phyloP scores from a whole-genome alignment of 2,329 filamentous ascomycete genomes.

The Sporothrix protearum region DNA sequence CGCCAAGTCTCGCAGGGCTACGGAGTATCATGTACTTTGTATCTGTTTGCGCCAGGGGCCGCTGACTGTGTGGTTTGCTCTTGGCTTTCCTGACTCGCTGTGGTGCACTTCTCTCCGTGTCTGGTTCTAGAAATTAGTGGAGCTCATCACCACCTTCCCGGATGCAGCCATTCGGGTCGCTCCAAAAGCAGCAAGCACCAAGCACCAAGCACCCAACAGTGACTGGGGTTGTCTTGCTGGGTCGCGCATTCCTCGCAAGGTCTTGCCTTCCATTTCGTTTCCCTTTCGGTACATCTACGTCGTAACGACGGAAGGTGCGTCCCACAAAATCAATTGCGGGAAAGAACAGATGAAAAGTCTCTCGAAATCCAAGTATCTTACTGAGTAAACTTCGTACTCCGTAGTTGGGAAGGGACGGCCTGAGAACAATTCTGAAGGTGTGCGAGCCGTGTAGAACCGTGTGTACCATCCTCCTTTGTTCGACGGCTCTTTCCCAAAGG shows the following conservation, averaged over 20 bases:
- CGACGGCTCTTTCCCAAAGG: slow-evolving; percentile 4
- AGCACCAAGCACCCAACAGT: too few relatives aligned
- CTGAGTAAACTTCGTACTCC: too few relatives aligned
- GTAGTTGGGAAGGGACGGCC: not conserved
- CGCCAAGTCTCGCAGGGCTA: not conserved
- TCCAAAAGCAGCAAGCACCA: too few relatives aligned
- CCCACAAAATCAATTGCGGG: not conserved
- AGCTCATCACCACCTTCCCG: not conserved
- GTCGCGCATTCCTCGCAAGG: not conserved
- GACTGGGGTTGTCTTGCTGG: not conserved
- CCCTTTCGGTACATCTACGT: slow-evolving; percentile 18
- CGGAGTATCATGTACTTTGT: too few relatives aligned
- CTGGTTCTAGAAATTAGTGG: not conserved
- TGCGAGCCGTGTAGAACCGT: too few relatives aligned
- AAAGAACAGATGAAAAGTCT: not conserved
- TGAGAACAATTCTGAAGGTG: not conserved
- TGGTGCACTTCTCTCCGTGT: not conserved
- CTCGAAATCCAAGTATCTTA: not conserved
- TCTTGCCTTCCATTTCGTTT: slow-evolving; percentile 17
- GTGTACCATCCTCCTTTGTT: not conserved
- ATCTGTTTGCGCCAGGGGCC: not conserved
- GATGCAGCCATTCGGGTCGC: slow-evolving; percentile 12
- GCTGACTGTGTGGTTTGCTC: slow-evolving; percentile 4
- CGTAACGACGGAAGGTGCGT: slow-evolving; percentile 8
- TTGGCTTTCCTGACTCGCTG: too few relatives aligned